phyloP scores from a whole-genome alignment of 2,329 filamentous ascomycete genomes.

The Botrytis porri region DNA sequence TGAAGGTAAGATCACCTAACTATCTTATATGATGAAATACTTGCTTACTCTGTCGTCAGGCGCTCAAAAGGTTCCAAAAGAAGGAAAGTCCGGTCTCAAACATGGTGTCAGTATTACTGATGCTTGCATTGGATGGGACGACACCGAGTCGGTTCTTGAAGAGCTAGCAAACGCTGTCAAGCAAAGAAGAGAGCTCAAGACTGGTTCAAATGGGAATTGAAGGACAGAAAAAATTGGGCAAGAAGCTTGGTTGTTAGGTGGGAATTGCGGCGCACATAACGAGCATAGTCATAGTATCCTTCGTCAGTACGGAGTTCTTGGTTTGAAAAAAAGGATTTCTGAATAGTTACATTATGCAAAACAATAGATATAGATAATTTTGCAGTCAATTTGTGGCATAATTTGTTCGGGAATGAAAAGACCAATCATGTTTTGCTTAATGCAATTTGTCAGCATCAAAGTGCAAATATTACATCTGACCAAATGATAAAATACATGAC shows the following conservation, averaged over 20 bases:
- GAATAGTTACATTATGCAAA: slow-evolving; percentile 1
- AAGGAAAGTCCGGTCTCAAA: slow-evolving; percentile 80
- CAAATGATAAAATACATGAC: not conserved
- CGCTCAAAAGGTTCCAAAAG: slow-evolving; percentile 84
- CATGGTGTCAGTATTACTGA: slow-evolving; percentile 97
- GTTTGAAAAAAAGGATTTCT: slow-evolving; percentile 1
- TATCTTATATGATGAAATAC: not conserved
- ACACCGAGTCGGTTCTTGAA: slow-evolving; percentile 77
- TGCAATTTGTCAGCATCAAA: slow-evolving; percentile 3
- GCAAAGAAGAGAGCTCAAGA: slow-evolving; percentile 57
- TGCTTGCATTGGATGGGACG: slow-evolving; percentile 92
- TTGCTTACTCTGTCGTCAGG: slow-evolving; percentile 46
- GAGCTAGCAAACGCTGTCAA: slow-evolving; percentile 76
- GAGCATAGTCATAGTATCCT: not conserved
- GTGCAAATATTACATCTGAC: too few species aligned
- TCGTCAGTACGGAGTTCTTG: slow-evolving; percentile 8
- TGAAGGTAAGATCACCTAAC: slow-evolving; percentile 58
- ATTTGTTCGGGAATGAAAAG: not conserved
- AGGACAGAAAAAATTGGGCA: too few species aligned
- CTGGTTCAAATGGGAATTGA: slow-evolving; percentile 23
- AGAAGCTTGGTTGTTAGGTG: not conserved
- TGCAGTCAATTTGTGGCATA: not conserved
- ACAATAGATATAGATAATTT: not conserved
- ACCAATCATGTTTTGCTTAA: not conserved
- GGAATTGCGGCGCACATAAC: not conserved